Conservation (phyloP, 2,329 filamentous ascomycete genomes). For the Fusarium coffeatum region DNA sequence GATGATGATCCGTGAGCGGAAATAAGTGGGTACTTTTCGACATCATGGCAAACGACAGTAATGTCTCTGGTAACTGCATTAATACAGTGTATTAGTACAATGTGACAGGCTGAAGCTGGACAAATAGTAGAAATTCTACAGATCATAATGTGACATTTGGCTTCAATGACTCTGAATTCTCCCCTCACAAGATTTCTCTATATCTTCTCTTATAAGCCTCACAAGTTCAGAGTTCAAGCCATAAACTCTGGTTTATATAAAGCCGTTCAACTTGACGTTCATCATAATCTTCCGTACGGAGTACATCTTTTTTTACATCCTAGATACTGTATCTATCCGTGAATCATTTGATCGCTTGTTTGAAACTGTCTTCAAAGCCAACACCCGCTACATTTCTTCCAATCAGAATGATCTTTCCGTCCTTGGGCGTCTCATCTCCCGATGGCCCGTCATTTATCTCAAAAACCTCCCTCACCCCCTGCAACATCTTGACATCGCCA, state of each 20-base stretch:
- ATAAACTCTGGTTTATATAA: background rate
- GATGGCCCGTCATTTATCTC: slow-evolving; percentile 79
- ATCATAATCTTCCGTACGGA: background rate
- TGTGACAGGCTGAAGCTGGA: slow-evolving; percentile 34
- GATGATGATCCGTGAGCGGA: slow-evolving; percentile 48
- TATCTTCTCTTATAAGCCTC: background rate
- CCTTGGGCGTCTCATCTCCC: slow-evolving; percentile 45
- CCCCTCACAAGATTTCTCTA: background rate
- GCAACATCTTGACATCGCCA: slow-evolving; percentile 79
- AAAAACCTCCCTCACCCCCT: slow-evolving; percentile 93
- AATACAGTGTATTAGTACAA: background rate
- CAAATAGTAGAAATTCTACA: background rate
- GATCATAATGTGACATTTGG: background rate
- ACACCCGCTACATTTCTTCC: slow-evolving; percentile 65
- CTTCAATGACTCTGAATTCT: background rate
- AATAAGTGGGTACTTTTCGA: slow-evolving; percentile 57
- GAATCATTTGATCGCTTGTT: slow-evolving; percentile 41
- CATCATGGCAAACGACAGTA: slow-evolving; percentile 46
- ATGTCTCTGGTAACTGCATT: slow-evolving; percentile 13
- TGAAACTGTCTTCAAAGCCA: slow-evolving; percentile 63
- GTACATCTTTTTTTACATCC: background rate
- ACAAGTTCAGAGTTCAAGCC: background rate
- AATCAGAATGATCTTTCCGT: slow-evolving; percentile 73
- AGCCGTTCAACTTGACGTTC: background rate
- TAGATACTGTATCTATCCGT: background rate